Conservation (phyloP, 345 rosid genomes). For the Physaria fendleri region DNA sequence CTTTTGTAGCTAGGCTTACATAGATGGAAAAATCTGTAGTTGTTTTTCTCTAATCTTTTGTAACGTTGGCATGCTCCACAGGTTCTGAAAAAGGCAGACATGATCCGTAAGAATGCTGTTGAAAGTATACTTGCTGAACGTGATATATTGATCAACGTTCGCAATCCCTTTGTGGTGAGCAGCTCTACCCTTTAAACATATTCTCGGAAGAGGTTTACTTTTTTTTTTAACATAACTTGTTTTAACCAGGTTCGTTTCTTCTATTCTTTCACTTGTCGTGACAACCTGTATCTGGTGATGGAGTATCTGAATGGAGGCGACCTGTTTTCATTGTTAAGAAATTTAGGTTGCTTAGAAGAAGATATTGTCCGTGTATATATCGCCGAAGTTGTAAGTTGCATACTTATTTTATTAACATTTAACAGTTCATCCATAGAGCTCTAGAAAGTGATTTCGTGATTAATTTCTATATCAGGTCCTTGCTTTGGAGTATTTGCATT, state of each 20-base stretch:
- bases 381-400: slow-evolving; percentile 92
- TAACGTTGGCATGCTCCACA: slow-evolving; percentile 29
- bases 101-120: slow-evolving; percentile 99
- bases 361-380: slow-evolving; percentile 96
- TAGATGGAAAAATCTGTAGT: slow-evolving; percentile 15
- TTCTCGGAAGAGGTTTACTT: slow-evolving; percentile 20
- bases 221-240: slow-evolving; percentile 30
- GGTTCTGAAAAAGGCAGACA: slow-evolving; percentile 99
- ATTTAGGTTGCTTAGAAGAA: slow-evolving; percentile 97
- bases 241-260: slow-evolving; percentile 91
- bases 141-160: slow-evolving; percentile 96
- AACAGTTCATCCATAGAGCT: slow-evolving; percentile 3
- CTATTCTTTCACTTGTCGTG: slow-evolving; percentile 98
- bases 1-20: neutral
- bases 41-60: slow-evolving; percentile 15
- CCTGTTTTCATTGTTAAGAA: slow-evolving; percentile 87
- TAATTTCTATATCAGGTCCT: slow-evolving; percentile 58
- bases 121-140: slow-evolving; percentile 99
- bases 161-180: slow-evolving; percentile 99
- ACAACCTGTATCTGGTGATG: slow-evolving; percentile 99
- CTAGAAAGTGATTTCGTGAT: slow-evolving; percentile 5
- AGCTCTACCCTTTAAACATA: slow-evolving; percentile 34
- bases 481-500: slow-evolving; percentile 90
- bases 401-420: neutral
- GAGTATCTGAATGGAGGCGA: slow-evolving; percentile 99